Percentiles rank a stretch among this genome's conserved stretches.
Evolutionary conservation across 768 basidiomycete genomes (phyloP).

Genomic region (Clitopilus passeckerianus): DNA sequence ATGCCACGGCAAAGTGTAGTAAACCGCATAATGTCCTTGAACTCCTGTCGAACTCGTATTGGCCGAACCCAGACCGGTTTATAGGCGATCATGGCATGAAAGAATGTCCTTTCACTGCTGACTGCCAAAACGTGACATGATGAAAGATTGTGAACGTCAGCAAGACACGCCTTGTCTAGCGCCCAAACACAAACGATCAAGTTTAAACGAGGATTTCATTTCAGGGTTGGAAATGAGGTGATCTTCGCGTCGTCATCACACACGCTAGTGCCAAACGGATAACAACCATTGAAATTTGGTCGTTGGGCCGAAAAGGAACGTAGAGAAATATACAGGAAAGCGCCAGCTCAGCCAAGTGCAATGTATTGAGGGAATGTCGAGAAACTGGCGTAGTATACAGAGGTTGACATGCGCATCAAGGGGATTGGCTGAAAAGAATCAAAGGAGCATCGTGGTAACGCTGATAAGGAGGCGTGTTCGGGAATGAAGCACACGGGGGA

Average conservation of each 20-base stretch:
- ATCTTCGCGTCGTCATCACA: not conserved
- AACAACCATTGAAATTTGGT: not conserved
- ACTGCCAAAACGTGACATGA: not conserved
- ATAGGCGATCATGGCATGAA: not conserved
- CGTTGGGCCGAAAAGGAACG: not conserved
- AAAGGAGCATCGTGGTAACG: conserved; percentile 15
- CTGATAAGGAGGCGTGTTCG: conserved; percentile 26
- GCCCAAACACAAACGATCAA: not conserved
- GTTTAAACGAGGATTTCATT: not conserved
- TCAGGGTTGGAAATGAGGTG: not conserved
- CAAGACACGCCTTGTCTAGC: not conserved
- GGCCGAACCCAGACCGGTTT: not conserved
- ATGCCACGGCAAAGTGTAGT: not conserved
- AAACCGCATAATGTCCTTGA: not conserved
- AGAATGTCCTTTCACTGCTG: not conserved
- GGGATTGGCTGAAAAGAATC: conserved; percentile 2
- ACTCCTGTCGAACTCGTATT: not conserved
- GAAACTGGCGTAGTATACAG: not conserved
- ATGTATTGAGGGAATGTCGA: not conserved
- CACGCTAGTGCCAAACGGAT: not conserved
- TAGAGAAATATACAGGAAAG: not conserved
- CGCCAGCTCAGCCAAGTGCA: not conserved
- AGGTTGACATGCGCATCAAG: not conserved
- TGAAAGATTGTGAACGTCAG: not conserved
- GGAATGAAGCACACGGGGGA: conserved; percentile 7